Conservation (phyloP, 139 green algal species). For the Chlorella sp. region DNA sequence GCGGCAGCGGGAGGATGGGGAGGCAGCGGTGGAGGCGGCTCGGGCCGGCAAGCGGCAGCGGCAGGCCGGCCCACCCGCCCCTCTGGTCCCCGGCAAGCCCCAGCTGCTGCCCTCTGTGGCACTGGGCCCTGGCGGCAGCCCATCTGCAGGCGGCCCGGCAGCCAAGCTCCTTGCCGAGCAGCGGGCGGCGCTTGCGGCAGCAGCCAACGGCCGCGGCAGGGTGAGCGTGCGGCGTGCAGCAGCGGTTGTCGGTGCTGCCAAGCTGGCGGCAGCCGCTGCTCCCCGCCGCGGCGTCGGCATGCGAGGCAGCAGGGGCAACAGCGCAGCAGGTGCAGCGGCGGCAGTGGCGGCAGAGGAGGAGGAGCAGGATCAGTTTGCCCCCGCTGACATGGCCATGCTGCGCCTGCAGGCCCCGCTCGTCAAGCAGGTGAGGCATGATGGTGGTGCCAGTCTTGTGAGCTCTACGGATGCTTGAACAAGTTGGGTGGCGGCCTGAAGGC, state of each 20-base stretch:
- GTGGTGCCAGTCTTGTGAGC: neutral
- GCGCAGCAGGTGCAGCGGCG: neutral
- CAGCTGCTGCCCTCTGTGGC: neutral
- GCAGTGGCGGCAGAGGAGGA: neutral
- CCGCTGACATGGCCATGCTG: conserved; percentile 8
- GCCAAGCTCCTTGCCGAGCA: neutral
- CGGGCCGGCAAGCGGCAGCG: neutral
- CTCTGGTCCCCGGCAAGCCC: neutral
- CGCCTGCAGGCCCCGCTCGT: neutral
- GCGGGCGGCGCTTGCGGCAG: neutral
- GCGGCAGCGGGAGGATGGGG: neutral
- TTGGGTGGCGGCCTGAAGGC: too few relatives aligned
- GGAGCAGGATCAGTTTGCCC: neutral
- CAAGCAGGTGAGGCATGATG: neutral
- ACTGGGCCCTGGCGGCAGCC: neutral
- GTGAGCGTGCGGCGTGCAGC: neutral
- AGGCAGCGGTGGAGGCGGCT: neutral
- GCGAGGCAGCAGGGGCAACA: neutral
- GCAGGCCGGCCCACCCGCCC: neutral
- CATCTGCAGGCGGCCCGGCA: neutral
- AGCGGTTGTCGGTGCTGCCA: neutral
- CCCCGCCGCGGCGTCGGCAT: neutral
- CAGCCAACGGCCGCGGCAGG: neutral
- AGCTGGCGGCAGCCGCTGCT: neutral
- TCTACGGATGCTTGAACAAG: neutral